Conservation (phyloP, 2,329 filamentous ascomycete genomes). For the Fusarium illudens region DNA sequence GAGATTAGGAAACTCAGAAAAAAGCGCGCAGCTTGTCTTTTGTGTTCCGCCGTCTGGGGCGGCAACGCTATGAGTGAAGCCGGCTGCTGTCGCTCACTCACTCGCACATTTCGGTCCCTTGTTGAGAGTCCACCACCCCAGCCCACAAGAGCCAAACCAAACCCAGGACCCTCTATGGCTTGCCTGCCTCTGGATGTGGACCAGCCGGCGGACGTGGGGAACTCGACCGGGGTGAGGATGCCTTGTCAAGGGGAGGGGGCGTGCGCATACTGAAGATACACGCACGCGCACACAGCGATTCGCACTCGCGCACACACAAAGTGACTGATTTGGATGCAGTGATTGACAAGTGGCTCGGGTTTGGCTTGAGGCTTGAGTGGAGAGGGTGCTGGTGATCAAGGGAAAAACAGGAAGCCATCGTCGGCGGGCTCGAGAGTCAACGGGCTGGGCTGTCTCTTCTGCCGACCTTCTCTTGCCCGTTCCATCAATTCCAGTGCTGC, state of each 20-base stretch:
- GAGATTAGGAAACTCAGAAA: slow-evolving; percentile 19
- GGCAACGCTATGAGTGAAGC: slow-evolving; percentile 36
- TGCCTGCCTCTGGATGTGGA: slow-evolving; percentile 21
- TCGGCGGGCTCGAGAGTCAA: not conserved
- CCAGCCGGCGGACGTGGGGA: slow-evolving; percentile 28
- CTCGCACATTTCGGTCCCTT: slow-evolving; percentile 34
- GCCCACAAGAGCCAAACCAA: slow-evolving; percentile 31
- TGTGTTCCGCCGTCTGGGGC: slow-evolving; percentile 32
- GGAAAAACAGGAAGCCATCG: slow-evolving; percentile 6
- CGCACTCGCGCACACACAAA: slow-evolving; percentile 4
- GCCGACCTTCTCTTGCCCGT: not conserved
- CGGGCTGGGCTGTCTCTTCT: not conserved
- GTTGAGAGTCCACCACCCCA: slow-evolving; percentile 18
- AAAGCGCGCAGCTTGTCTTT: slow-evolving; percentile 43
- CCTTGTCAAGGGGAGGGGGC: slow-evolving; percentile 25
- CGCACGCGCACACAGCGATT: slow-evolving; percentile 16
- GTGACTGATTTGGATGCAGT: slow-evolving; percentile 22
- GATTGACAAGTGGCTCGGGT: slow-evolving; percentile 12
- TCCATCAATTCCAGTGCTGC: slow-evolving; percentile 1
- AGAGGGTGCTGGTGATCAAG: slow-evolving; percentile 12
- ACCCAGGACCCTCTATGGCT: slow-evolving; percentile 29
- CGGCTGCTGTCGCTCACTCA: slow-evolving; percentile 24
- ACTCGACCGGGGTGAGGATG: slow-evolving; percentile 24
- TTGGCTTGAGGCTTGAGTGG: slow-evolving; percentile 26
- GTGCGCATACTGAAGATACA: slow-evolving; percentile 24